These are phyloP conservation scores for Aureobasidium pullulans DNA, from an alignment of 2,329 filamentous ascomycete species.

Conservation along the genomic window DNA sequence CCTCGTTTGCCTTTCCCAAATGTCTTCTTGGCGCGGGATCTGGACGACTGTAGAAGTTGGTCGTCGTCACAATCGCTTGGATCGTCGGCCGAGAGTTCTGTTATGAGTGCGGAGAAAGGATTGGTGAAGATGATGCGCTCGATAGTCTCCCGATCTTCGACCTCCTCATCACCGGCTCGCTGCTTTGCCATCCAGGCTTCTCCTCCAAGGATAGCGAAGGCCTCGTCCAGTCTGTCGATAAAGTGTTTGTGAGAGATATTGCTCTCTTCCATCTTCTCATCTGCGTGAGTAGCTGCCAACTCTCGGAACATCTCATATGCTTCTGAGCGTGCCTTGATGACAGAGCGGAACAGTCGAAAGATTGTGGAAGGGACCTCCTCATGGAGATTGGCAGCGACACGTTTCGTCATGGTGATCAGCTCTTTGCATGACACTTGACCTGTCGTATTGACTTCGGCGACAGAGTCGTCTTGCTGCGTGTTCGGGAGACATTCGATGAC, in stretches of 20 bases:
- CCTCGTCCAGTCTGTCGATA: neutral
- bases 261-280: neutral
- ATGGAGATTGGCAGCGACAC: neutral
- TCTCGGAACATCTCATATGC: neutral
- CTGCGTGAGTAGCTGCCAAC: neutral
- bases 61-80: too few species aligned
- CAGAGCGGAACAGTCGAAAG: neutral
- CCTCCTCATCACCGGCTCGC: rapidly evolving
- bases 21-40: too few species aligned
- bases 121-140: neutral
- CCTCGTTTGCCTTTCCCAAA: neutral
- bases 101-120: neutral
- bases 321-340: neutral
- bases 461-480: neutral
- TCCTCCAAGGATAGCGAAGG: neutral
- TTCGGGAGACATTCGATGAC: neutral
- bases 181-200: neutral
- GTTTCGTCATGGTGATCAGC: neutral
- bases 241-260: neutral
- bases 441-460: neutral
- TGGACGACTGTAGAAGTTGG: too few species aligned
- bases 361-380: neutral
- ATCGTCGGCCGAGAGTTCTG: neutral
- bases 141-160: neutral
- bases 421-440: neutral